Percentiles rank a stretch among this genome's conserved stretches.
phyloP scores from a whole-genome alignment of 257 asterid species.

The Thymus mandschuricus region DNA sequence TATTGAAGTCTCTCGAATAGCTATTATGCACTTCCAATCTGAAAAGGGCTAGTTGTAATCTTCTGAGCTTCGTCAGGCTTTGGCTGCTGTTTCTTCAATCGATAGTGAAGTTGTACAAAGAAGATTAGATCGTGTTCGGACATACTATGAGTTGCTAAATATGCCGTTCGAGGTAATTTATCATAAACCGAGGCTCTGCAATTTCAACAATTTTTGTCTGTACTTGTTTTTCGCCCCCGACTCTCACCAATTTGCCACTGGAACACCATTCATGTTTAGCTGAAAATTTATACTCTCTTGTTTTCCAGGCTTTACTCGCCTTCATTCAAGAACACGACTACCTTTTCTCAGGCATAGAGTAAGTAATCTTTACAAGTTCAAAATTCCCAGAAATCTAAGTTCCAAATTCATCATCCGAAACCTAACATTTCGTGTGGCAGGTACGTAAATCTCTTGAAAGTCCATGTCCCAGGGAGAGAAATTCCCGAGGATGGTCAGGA shows the following conservation, averaged over 20 bases:
- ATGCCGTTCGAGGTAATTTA: slow-evolving; percentile 94
- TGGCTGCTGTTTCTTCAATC: slow-evolving; percentile 89
- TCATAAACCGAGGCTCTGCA: slow-evolving; percentile 17
- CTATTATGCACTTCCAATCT: neutral
- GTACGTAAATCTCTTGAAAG: slow-evolving; percentile 71
- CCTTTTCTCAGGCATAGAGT: slow-evolving; percentile 80
- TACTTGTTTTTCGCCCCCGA: neutral
- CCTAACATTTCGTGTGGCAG: slow-evolving; percentile 43
- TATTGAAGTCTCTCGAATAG: neutral
- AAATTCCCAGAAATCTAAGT: neutral
- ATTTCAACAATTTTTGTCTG: neutral
- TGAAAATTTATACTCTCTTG: slow-evolving; percentile 13
- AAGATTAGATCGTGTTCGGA: slow-evolving; percentile 86
- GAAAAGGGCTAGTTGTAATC: slow-evolving; percentile 22
- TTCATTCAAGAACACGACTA: slow-evolving; percentile 77
- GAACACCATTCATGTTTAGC: neutral
- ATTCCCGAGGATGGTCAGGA: slow-evolving; percentile 83
- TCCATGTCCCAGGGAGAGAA: slow-evolving; percentile 93
- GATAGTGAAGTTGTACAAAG: slow-evolving; percentile 79
- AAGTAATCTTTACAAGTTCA: slow-evolving; percentile 40
- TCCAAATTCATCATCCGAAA: neutral
- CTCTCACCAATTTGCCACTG: neutral
- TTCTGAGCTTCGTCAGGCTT: slow-evolving; percentile 60
- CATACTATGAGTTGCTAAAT: slow-evolving; percentile 88
- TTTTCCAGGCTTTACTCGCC: slow-evolving; percentile 93